Conservation (phyloP, 2,329 filamentous ascomycete species). For the Neurospora sp. region DNA sequence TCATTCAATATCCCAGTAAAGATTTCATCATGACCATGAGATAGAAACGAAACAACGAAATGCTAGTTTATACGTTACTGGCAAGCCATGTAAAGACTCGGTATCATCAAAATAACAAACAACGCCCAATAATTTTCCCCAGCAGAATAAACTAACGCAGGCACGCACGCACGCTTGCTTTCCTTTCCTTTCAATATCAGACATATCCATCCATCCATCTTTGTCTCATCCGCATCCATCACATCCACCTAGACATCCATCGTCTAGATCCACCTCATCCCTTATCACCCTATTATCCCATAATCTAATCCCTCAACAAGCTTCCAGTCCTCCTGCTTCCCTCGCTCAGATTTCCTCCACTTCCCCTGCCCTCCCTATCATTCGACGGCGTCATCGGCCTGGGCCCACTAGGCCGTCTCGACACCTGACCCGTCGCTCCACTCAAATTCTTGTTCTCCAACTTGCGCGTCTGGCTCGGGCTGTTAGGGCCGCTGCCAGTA, state of each 20-base stretch:
- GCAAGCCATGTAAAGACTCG: neutral
- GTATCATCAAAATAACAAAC: neutral
- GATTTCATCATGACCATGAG: neutral
- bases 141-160: neutral
- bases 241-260: neutral
- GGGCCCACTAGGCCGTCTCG: conserved; percentile 47
- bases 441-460: conserved; percentile 50
- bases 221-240: neutral
- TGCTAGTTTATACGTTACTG: neutral
- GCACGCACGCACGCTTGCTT: neutral
- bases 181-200: neutral
- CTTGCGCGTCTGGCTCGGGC: conserved; percentile 29
- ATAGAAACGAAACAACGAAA: neutral
- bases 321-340: conserved; percentile 46
- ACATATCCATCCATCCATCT: neutral
- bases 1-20: neutral
- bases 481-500: conserved; percentile 35
- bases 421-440: conserved; percentile 37
- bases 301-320: conserved; percentile 19
- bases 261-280: neutral
- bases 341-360: conserved; percentile 33
- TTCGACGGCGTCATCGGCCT: conserved; percentile 52
- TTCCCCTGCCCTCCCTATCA: conserved; percentile 20
- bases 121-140: neutral
- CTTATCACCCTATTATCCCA: neutral